Conservation (phyloP, 495 filamentous ascomycete genomes). For the Podospora comata region DNA sequence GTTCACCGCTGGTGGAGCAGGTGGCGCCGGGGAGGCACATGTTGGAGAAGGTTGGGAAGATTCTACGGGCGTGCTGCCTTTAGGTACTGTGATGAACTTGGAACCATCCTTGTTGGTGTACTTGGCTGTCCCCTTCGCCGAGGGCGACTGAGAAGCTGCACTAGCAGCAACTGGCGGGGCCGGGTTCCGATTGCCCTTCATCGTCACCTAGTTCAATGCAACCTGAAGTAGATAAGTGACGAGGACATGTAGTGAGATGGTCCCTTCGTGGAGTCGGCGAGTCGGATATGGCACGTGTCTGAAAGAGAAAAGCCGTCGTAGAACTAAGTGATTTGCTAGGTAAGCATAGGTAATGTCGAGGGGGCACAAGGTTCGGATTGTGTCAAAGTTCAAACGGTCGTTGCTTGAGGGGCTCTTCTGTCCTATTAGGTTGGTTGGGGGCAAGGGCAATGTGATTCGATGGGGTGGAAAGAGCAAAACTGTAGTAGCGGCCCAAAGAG, state of each 20-base stretch:
- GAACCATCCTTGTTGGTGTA: constrained; percentile 66
- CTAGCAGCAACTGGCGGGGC: constrained; percentile 36
- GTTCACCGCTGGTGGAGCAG: constrained; percentile 59
- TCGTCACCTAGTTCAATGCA: constrained; percentile 35
- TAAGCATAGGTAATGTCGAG: not conserved
- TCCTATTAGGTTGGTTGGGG: not conserved
- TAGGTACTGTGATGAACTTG: constrained; percentile 65
- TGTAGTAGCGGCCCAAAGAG: not conserved
- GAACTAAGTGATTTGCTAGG: not conserved
- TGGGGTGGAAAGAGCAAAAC: not conserved
- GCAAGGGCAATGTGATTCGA: not conserved
- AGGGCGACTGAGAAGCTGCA: constrained; percentile 38
- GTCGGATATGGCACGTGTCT: not conserved
- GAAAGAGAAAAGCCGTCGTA: not conserved
- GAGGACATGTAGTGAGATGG: constrained; percentile 32
- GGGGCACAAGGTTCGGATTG: not conserved
- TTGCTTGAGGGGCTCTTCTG: not conserved
- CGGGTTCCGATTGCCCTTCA: constrained; percentile 53
- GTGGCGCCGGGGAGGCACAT: constrained; percentile 32
- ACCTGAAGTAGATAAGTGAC: constrained; percentile 26
- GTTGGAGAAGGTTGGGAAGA: constrained; percentile 51
- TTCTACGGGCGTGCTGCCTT: constrained; percentile 49
- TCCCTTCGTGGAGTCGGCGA: not conserved
- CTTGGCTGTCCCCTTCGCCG: constrained; percentile 49
- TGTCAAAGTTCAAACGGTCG: not conserved